phyloP scores from a whole-genome alignment of 768 basidiomycete genomes.

The Auriscalpium vulgare region DNA sequence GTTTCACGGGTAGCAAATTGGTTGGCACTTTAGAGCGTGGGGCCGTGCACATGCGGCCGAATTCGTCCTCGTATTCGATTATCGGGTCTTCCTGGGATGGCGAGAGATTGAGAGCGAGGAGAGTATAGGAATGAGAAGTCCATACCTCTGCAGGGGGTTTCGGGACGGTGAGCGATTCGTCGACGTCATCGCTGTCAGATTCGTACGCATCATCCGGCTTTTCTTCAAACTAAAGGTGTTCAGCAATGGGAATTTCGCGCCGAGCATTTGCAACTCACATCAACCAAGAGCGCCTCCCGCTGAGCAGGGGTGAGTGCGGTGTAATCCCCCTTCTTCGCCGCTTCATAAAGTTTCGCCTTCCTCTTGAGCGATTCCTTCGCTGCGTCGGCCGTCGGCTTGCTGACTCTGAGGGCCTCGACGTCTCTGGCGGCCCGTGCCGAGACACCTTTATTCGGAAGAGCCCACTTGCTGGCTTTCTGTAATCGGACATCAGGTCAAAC shows the following conservation, averaged over 20 bases:
- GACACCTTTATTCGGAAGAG: conserved; percentile 69
- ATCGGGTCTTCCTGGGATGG: conserved; percentile 58
- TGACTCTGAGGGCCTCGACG: conserved; percentile 60
- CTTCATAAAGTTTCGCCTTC: conserved; percentile 76
- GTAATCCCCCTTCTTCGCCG: conserved; percentile 67
- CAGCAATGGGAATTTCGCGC: not conserved
- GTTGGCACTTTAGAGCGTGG: conserved; percentile 73
- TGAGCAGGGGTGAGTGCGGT: conserved; percentile 73
- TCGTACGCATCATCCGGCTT: conserved; percentile 47
- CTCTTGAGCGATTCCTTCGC: conserved; percentile 64
- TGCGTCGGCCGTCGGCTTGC: conserved; percentile 63
- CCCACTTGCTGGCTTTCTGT: conserved; percentile 76
- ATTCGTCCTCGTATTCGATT: conserved; percentile 83
- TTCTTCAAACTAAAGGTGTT: conserved; percentile 50
- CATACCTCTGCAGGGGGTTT: conserved; percentile 34
- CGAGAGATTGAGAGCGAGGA: not conserved
- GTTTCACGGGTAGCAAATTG: conserved; percentile 35
- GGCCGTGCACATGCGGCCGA: conserved; percentile 66
- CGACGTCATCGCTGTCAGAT: conserved; percentile 68
- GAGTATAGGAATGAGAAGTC: conserved; percentile 2
- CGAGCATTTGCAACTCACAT: conserved; percentile 41
- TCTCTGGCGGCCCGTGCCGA: conserved; percentile 55
- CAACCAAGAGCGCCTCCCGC: conserved; percentile 63
- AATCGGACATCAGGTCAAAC: not conserved
- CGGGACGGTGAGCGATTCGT: conserved; percentile 68